Evolutionary conservation across 2,329 filamentous ascomycete genomes (phyloP), one percentile per base, ranked within the genome.

Genomic region (Pestalotiopsis sp.): DNA sequence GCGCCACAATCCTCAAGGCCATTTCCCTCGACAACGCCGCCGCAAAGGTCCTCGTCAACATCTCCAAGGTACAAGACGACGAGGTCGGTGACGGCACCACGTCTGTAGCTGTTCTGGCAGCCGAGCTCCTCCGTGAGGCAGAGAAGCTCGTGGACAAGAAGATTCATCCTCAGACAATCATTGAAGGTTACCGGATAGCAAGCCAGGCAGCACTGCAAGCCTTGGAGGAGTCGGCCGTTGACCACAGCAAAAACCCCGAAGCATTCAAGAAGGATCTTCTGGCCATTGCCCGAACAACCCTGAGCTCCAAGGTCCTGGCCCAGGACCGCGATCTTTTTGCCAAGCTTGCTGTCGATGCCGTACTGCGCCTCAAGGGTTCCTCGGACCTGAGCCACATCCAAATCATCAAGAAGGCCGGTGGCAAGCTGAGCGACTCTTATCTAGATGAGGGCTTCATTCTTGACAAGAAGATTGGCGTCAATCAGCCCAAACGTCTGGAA

Each of bases 131-230:
- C 72, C 92, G 96, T 72, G 96, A 99, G 83, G 96, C 96, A 62
- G 96, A 99, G 86, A 95, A 97, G 85, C 89, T 99, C 64, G 94
- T 99, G 74, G 93, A 97, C 85, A 94, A 95, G 86, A 98, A 98
- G 85, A 98, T 99, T 76, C 96, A 99, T 82, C 96, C 96, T 65
- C 96, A 99, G 87, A 98, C 96, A 65, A 99, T 99, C 81, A 99
- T 99, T 78, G 96, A 99, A 79, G 96, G 96, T 65, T 99, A 97
- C 87, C 90, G 96, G 85, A 97, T 99, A 93, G 96, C 96, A 66
- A 97, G 94, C 81, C 87, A 90, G 65, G 95, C 96, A 66, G 95
- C 96, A 38, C 87, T 99, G 65, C 87, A 91, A 77, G 94, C 94
- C 39, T 86, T 99, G 58, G 93, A 94, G 79, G 91, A 92, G 76